These are phyloP conservation scores for Cryphonectria parasitica DNA, from an alignment of 2,329 filamentous ascomycete genomes.

Conservation along the genomic window DNA sequence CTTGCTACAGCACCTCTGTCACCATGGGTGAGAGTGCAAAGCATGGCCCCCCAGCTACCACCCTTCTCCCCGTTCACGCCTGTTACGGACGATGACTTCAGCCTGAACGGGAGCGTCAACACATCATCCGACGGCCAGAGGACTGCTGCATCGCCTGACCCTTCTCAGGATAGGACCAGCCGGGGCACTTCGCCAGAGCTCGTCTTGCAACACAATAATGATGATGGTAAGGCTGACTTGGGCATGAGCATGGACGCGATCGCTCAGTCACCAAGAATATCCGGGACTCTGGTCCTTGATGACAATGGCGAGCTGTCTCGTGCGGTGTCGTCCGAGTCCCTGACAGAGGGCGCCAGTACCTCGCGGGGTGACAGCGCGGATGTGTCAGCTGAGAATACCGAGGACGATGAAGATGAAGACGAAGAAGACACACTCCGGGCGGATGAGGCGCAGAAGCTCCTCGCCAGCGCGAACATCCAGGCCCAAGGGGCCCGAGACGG, in stretches of 20 bases:
- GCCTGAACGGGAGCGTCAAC: conserved; percentile 15
- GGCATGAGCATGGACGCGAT: background rate
- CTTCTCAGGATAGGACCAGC: conserved; percentile 23
- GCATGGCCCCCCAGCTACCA: conserved; percentile 29
- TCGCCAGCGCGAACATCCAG: conserved; percentile 13
- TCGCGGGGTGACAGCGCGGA: conserved; percentile 18
- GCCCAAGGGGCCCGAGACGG: background rate
- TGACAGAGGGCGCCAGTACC: conserved; percentile 19
- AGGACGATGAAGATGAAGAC: conserved; percentile 17
- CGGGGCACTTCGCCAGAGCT: conserved; percentile 20
- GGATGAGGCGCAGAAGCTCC: conserved; percentile 22
- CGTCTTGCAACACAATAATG: conserved; percentile 7
- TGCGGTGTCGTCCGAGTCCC: conserved; percentile 19
- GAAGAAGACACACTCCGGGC: conserved; percentile 26
- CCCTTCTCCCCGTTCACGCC: conserved; percentile 29
- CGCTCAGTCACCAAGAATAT: background rate
- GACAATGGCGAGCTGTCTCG: conserved; percentile 23
- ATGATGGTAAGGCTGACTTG: conserved; percentile 2
- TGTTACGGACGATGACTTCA: conserved; percentile 27
- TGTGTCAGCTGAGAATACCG: background rate
- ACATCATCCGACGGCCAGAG: conserved; percentile 4
- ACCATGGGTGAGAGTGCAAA: conserved; percentile 26
- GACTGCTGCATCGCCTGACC: conserved; percentile 18
- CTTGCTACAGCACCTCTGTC: conserved; percentile 23
- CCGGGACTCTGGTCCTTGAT: conserved; percentile 6